Evolutionary conservation across 2,329 filamentous ascomycete species (phyloP), one percentile per base, ranked within the genome.

Genomic region (Helotiales sp.): DNA sequence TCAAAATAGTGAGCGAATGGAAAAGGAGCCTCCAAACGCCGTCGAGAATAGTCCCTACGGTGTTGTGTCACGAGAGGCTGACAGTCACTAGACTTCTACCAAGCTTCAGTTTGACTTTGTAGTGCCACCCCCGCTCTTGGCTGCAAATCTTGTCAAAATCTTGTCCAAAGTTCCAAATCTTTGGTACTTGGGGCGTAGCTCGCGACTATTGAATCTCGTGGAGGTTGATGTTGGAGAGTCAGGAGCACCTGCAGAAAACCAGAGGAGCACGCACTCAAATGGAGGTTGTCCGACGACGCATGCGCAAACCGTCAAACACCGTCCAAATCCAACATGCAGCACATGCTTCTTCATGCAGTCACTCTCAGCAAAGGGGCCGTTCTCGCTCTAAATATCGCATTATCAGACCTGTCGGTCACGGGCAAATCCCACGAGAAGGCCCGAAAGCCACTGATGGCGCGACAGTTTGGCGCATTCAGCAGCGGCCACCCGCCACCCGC

Each of bases 381-480:
- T 44, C 40, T 48, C 46, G 46, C 27, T 48, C 2, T 48, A 31
- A 48, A 30, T 48, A 19, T 48, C 46, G 46, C 46, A n/a, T 48
- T 22, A 48, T 30, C 10, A 17, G 13, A 24, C 5, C 15, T 19
- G 25, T 22, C 15, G 10, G 29, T 33, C 46, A 31, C 29, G 25
- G 30, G 44, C 44, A 47, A 47, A 5, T 4, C 44, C 25, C 13
- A 22, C 9, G 19, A 48, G 13, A n/a, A 31, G 46, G 46, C 25
- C 46, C 46, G 46, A 48, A 48, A 48, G 46, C 29, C 27, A n/a
- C 25, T 48, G 46, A 48, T 10, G 17, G 15, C 29, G 46, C 22
- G 46, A 31, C 27, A 1, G 19, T 48, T 15, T 17, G 25, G 29
- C 27, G 25, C 29, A 5, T 12, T 13, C 24, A 31, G 46, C 46